phyloP scores from a whole-genome alignment of 169 alveolate genomes.

The Perkinsus chesapeaki region DNA sequence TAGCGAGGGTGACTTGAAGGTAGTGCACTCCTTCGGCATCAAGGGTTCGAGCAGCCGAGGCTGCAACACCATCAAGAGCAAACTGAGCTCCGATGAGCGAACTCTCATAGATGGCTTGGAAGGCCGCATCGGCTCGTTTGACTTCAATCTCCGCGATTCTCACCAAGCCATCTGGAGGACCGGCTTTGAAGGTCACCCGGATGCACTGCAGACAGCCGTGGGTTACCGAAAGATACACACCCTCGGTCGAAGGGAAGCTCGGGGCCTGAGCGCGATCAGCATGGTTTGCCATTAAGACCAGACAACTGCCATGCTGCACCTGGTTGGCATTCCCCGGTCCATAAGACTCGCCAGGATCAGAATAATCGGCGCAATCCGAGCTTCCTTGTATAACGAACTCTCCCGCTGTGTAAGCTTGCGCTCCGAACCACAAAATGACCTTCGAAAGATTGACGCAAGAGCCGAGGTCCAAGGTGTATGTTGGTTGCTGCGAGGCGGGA shows the following conservation, averaged over 20 bases:
- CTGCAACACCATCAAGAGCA: neutral
- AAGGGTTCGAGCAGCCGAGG: neutral
- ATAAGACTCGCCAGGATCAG: neutral
- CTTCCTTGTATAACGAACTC: neutral
- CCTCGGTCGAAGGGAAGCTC: neutral
- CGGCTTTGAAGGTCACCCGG: neutral
- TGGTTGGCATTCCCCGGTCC: neutral
- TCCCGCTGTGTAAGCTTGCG: neutral
- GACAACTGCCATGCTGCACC: neutral
- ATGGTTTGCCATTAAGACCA: neutral
- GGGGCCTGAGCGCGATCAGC: neutral
- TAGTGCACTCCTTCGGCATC: neutral
- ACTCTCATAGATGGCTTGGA: neutral
- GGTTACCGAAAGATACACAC: neutral
- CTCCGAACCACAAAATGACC: neutral
- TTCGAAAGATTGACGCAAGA: neutral
- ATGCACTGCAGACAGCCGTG: neutral
- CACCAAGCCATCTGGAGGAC: neutral
- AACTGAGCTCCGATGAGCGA: neutral
- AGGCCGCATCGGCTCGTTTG: neutral
- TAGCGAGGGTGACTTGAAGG: neutral
- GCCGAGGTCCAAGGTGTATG: neutral
- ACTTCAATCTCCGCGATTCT: neutral
- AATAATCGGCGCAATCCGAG: neutral
- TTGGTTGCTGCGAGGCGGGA: neutral